Conservation (phyloP, 2,329 filamentous ascomycete genomes). For the Sclerotinia minor region DNA sequence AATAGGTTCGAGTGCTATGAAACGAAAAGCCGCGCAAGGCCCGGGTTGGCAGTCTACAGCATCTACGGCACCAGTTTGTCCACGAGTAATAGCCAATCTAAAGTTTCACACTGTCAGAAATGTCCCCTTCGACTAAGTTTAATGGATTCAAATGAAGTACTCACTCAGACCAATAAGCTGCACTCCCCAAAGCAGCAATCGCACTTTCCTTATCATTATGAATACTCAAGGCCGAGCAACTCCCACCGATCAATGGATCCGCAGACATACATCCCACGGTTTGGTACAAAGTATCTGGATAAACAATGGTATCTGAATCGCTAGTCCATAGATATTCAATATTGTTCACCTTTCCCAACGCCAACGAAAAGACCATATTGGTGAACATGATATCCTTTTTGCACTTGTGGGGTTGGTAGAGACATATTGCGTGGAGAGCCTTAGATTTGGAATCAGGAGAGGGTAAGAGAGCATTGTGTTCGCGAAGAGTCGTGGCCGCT, state of each 20-base stretch:
- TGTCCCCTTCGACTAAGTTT: no score
- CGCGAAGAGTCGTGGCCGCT: constrained; percentile 22
- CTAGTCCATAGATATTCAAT: constrained; percentile 45
- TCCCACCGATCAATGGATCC: constrained; percentile 42
- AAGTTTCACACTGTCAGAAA: neutral
- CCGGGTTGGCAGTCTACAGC: constrained; percentile 44
- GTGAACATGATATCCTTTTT: constrained; percentile 47
- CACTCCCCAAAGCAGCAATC: constrained; percentile 40
- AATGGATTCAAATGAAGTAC: neutral
- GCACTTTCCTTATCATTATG: constrained; percentile 42
- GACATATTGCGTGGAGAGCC: constrained; percentile 34
- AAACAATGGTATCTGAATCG: constrained; percentile 40
- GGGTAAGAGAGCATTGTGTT: constrained; percentile 25
- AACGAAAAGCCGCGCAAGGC: constrained; percentile 43
- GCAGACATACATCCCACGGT: constrained; percentile 41
- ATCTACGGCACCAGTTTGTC: constrained; percentile 39
- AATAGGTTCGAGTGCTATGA: constrained; percentile 40
- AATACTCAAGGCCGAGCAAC: constrained; percentile 41
- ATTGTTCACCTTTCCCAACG: constrained; percentile 40
- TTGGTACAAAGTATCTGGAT: constrained; percentile 29
- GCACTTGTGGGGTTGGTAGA: constrained; percentile 44
- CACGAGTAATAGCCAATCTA: constrained; percentile 41
- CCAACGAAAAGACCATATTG: constrained; percentile 42
- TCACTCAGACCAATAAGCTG: constrained; percentile 43
- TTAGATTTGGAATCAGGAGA: neutral